A percentile compares a stretch with the other conserved stretches of the same genome.
phyloP scores from a whole-genome alignment of 2,329 filamentous ascomycete species.

The Amauroascus niger region DNA sequence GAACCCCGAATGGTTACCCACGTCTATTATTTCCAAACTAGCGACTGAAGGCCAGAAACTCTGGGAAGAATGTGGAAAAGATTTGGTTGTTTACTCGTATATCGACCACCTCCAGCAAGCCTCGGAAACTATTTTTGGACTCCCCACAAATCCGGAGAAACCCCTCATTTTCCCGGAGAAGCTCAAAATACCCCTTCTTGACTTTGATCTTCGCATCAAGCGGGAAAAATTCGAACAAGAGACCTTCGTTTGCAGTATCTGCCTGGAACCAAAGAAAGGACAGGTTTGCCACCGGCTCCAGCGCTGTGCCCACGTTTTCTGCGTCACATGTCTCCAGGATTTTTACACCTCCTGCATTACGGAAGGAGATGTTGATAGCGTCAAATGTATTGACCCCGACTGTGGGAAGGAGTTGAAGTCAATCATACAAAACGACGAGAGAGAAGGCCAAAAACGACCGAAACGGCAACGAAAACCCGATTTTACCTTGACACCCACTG shows the following conservation, averaged over 20 bases:
- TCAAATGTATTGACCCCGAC: constrained; percentile 69
- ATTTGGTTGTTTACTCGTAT: constrained; percentile 50
- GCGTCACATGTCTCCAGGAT: constrained; percentile 72
- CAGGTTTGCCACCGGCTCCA: constrained; percentile 67
- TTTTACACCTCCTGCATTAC: constrained; percentile 83
- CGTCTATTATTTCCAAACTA: constrained; percentile 37
- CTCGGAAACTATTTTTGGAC: constrained; percentile 46
- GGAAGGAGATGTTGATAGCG: constrained; percentile 68
- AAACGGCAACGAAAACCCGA: constrained; percentile 48
- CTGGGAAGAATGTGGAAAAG: constrained; percentile 52
- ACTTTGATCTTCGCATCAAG: constrained; percentile 67
- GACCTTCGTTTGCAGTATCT: constrained; percentile 82
- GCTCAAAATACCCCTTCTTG: constrained; percentile 60
- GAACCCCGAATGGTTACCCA: constrained; percentile 45
- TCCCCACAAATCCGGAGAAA: constrained; percentile 32
- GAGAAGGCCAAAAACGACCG: constrained; percentile 23
- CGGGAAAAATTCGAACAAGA: constrained; percentile 67
- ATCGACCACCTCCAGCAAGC: constrained; percentile 52
- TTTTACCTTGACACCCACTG: constrained; percentile 65
- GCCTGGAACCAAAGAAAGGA: constrained; percentile 87
- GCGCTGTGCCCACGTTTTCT: constrained; percentile 86
- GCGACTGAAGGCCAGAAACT: constrained; percentile 40
- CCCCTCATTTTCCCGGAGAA: constrained; percentile 41
- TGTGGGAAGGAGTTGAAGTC: constrained; percentile 54
- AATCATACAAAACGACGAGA: constrained; percentile 19